phyloP scores from a whole-genome alignment of 495 filamentous ascomycete species.

The Aspergillus haitiensis region DNA sequence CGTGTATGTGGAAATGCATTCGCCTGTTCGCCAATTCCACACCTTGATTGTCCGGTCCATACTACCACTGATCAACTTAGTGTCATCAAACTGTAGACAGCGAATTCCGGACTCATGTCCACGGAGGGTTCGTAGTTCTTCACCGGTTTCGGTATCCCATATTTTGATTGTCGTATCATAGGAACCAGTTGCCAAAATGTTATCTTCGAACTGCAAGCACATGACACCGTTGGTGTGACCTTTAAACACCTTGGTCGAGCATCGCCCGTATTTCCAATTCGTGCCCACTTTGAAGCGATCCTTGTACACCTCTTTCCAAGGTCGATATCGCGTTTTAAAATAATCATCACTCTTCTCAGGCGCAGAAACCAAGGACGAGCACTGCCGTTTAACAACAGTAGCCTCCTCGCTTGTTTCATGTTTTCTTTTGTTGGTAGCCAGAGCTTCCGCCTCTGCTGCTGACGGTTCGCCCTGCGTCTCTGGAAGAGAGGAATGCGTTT shows the following conservation, averaged over 20 bases:
- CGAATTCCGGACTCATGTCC: slow-evolving; percentile 84
- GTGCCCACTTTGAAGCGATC: slow-evolving; percentile 86
- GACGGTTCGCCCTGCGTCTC: slow-evolving; percentile 15
- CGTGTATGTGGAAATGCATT: slow-evolving; percentile 76
- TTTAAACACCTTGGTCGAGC: slow-evolving; percentile 73
- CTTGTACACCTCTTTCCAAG: slow-evolving; percentile 93
- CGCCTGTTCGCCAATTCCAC: slow-evolving; percentile 96
- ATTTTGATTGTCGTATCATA: slow-evolving; percentile 95
- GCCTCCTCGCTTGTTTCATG: slow-evolving; percentile 32
- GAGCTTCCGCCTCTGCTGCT: slow-evolving; percentile 21
- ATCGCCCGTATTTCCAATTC: slow-evolving; percentile 95
- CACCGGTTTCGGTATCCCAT: slow-evolving; percentile 87
- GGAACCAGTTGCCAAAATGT: slow-evolving; percentile 88
- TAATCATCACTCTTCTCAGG: slow-evolving; percentile 41
- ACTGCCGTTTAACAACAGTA: slow-evolving; percentile 41
- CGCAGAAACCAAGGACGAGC: slow-evolving; percentile 32
- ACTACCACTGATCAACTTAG: slow-evolving; percentile 81
- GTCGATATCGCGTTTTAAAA: slow-evolving; percentile 56
- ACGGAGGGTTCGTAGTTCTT: slow-evolving; percentile 76
- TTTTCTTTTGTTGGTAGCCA: slow-evolving; percentile 43
- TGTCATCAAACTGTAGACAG: slow-evolving; percentile 90
- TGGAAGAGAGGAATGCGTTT: slow-evolving; percentile 20
- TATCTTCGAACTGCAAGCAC: slow-evolving; percentile 93
- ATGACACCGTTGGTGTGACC: slow-evolving; percentile 95
- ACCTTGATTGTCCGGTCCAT: slow-evolving; percentile 80